These are phyloP conservation scores for Heritiera fomes DNA, from an alignment of 345 rosid species.

Conservation along the genomic window DNA sequence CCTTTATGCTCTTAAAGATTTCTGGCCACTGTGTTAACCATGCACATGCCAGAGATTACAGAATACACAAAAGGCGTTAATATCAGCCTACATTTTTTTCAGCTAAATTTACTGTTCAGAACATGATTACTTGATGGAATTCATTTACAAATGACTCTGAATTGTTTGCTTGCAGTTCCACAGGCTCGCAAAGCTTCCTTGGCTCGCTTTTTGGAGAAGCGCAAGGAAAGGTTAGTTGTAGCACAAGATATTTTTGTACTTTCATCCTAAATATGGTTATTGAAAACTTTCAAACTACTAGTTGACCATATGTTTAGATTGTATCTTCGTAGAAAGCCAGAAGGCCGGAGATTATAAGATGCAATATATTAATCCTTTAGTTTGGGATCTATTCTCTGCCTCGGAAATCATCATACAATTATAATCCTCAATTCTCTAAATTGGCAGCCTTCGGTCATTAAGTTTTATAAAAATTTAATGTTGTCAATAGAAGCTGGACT, in stretches of 20 bases:
- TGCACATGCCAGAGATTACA: too few species aligned
- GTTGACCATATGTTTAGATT: neutral
- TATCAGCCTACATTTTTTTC: neutral
- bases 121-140: neutral
- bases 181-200: conserved; percentile 94
- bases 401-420: neutral
- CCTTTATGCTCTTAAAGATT: neutral
- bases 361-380: neutral
- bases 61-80: too few species aligned
- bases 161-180: conserved; percentile 43
- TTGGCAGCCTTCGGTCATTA: neutral
- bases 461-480: neutral
- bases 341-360: neutral
- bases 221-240: conserved; percentile 72
- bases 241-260: neutral
- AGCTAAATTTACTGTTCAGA: neutral
- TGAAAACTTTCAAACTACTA: neutral
- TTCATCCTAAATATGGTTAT: neutral
- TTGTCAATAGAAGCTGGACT: neutral
- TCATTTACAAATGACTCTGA: conserved; percentile 6
- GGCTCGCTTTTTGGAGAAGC: conserved; percentile 96
- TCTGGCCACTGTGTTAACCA: too few species aligned
- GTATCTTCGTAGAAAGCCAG: neutral
- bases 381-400: neutral
- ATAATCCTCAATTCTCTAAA: neutral